Base-by-base conservation (phyloP, 495 filamentous ascomycete species). In the Aspergillus avenaceus region DNA sequence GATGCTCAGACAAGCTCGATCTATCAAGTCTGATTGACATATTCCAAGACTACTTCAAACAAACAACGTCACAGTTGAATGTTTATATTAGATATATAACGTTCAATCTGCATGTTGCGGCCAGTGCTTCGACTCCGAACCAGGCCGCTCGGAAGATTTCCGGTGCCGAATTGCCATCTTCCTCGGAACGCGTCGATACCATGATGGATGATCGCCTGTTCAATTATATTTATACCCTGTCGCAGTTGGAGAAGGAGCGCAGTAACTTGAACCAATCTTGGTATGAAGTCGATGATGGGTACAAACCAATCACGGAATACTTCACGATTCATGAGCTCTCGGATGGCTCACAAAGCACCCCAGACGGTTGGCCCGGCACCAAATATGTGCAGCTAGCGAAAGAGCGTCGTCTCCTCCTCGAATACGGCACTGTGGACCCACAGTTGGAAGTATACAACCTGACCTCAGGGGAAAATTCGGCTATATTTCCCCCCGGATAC, bases 281-380 rank as follows among this genome's bases (percentile, higher is more conserved):
- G 84, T 84, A 75, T 60, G 50, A 64, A 22, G 76, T 77, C 5
- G 52, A 65, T 0, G 54, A 62, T 31, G 58, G 52, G 26, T 70
- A 72, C 45, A 67, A 74, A 49, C 81, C 82, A 2, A 69, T 76
- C 34, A 52, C 62, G 5, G 68, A 73, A 22, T 87, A 85, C 53
- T 84, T 75, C 49, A 71, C 66, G 2, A 68, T 75, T 5, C 50
- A 72, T 23, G 45, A 55, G 21, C 61, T 63, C 31, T 28, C 60
- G 21, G 41, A 65, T 5, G 70, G 65, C 19, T 59, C 65, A 9
- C 64, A 73, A n/a, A 74, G 71, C 31, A 84, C 80, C 1, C 67
- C 74, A 9, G 77, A 85, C 58, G 83, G 84, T 11, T 87, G 84
- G 84, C 84, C 84, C 1, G 74, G 73, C 11, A 71, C 77, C 29